These are phyloP conservation scores for Coemansia sp. DNA, from an alignment of 192 early-diverging fungal genomes.

Conservation along the genomic window DNA sequence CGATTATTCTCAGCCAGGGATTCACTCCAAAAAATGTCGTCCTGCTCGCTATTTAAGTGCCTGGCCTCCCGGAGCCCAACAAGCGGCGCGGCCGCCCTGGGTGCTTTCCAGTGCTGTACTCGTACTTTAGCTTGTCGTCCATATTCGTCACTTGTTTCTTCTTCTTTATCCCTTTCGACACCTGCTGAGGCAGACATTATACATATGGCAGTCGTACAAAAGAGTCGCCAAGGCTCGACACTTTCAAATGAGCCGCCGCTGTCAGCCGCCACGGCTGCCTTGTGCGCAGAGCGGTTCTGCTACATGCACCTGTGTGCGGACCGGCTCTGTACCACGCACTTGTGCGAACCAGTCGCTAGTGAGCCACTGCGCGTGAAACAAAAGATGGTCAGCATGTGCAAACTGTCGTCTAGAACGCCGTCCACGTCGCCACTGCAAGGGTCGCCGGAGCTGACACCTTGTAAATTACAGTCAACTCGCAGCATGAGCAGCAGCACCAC, in stretches of 20 bases:
- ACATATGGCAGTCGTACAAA: not conserved
- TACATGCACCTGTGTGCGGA: not conserved
- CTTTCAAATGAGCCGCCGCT: not conserved
- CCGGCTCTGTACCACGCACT: not conserved
- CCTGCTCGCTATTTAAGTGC: slow-evolving; percentile 8
- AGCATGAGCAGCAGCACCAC: not conserved
- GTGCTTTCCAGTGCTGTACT: not conserved
- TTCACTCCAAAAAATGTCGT: not conserved
- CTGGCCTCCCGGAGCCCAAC: not conserved
- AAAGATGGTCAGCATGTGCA: slow-evolving; percentile 31
- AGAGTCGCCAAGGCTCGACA: not conserved
- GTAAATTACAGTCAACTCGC: not conserved
- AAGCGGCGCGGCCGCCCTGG: not conserved
- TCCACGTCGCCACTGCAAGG: not conserved
- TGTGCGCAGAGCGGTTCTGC: not conserved
- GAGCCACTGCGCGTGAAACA: slow-evolving; percentile 15
- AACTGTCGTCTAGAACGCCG: not conserved
- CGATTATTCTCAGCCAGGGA: not conserved
- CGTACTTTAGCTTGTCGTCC: not conserved
- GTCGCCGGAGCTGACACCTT: not conserved
- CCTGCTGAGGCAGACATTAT: not conserved
- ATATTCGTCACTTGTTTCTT: not conserved
- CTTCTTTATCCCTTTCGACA: not conserved
- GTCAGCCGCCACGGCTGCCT: not conserved
- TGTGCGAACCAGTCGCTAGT: not conserved